Evolutionary conservation across 768 basidiomycete species (phyloP).

Genomic region (Agaricus sinodeliciosus): DNA sequence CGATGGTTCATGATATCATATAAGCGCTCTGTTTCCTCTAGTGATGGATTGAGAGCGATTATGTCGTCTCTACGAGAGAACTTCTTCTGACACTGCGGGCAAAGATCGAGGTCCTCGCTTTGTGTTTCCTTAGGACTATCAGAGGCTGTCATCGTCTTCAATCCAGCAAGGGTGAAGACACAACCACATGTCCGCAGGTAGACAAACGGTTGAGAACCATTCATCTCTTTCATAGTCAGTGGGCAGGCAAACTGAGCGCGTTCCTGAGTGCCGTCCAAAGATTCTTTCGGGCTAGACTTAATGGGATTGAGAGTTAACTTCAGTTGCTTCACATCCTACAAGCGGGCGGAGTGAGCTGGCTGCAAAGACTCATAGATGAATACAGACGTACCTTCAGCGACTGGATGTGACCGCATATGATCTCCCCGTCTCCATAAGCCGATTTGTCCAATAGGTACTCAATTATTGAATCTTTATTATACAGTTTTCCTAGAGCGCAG

Average conservation of each 20-base stretch:
- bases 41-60: conserved; percentile 59
- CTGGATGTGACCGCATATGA: conserved; percentile 88
- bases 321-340: conserved; percentile 80
- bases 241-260: conserved; percentile 82
- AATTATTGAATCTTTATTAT: conserved; percentile 92
- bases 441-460: conserved; percentile 82
- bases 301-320: conserved; percentile 73
- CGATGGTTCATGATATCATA: conserved; percentile 47
- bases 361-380: neutral
- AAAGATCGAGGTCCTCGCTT: conserved; percentile 43
- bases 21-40: conserved; percentile 61
- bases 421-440: conserved; percentile 85
- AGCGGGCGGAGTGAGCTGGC: neutral
- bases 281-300: conserved; percentile 24
- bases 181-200: conserved; percentile 85
- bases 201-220: conserved; percentile 82
- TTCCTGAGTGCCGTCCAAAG: conserved; percentile 30
- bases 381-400: conserved; percentile 69
- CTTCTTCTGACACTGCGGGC: conserved; percentile 73
- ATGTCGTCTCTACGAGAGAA: conserved; percentile 54
- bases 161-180: conserved; percentile 81
- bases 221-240: conserved; percentile 91
- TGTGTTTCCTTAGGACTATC: conserved; percentile 21
- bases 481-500: conserved; percentile 88
- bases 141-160: conserved; percentile 53